Evolutionary conservation across 163 green algal genomes (phyloP), one percentile per base, ranked within the genome.

Genomic region (Scenedesmus sp.): DNA sequence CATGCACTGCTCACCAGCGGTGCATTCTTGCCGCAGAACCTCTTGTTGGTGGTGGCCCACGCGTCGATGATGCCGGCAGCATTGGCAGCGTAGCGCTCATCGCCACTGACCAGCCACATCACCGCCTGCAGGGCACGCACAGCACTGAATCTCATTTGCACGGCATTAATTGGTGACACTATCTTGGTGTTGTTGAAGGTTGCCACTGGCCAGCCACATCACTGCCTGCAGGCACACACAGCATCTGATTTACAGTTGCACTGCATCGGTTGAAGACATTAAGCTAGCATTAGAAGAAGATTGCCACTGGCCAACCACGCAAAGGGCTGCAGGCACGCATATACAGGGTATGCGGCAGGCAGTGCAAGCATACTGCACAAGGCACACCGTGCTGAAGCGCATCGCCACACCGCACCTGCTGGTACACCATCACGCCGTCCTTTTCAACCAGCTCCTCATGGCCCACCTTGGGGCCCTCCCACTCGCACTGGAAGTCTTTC

Each of bases 371-470:
- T 70, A 70, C 10, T 70, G 67, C 8, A 64, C 59, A 64, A 10
- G 8, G 59, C 8, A 15, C 59, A 64, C 59, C 9, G 59, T 64
- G 59, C 46, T 26, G n/a, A n/a, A 57, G 57, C n/a, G 8, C 76
- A 84, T 34, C n/a, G 7, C 9, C 9, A 15, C 76, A 6, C 5
- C 55, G 46, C 26, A 82, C 82, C 89, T 92, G 89, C 66, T 59
- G 52, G 56, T 90, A 90, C 8, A 92, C 89, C 70, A 90, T 85
- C 55, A 70, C 52, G 2, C 82, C 89, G 59, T 92, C 89, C 52
- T 81, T 56, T 57, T 90, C 82, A 8, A 92, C 89, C 10, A 92
- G 66, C 34, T 92, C 89, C 3, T 87, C 57, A 20, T 92, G 89
- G 15, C 85, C 89, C 23, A 76, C 56, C n/a, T 92, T 85, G 54